Evolutionary conservation across 768 basidiomycete species (phyloP).

Genomic region (Phaeotremella fagi): DNA sequence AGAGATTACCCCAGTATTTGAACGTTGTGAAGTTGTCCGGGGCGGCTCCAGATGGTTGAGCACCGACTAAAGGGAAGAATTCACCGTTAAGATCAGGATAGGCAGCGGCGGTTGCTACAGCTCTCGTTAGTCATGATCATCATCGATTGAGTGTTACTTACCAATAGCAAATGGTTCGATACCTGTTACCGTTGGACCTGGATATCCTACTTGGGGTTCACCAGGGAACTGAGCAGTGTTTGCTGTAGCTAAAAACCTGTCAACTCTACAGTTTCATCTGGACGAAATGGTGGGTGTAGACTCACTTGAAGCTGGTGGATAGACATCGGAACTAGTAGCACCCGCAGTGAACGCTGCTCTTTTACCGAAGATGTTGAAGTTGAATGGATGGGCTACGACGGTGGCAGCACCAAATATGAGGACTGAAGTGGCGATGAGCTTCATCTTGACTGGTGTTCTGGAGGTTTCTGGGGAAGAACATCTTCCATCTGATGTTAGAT

Average conservation of each 20-base stretch:
- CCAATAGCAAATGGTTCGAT: conserved; percentile 41
- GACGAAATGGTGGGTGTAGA: neutral
- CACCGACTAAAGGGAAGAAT: conserved; percentile 35
- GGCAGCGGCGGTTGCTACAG: conserved; percentile 31
- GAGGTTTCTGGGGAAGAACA: too few species aligned
- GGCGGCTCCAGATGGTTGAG: conserved; percentile 6
- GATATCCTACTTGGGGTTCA: conserved; percentile 36
- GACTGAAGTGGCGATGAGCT: neutral
- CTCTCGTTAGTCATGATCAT: too few species aligned
- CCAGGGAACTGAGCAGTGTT: conserved; percentile 36
- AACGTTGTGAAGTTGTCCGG: conserved; percentile 22
- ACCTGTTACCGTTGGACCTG: conserved; percentile 35
- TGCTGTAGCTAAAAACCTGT: conserved; percentile 12
- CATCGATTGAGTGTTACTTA: too few species aligned
- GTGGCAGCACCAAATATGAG: neutral
- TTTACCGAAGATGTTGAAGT: neutral
- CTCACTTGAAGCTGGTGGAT: conserved; percentile 37
- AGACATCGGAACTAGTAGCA: conserved; percentile 30
- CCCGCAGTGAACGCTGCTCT: conserved; percentile 12
- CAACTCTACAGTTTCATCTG: neutral
- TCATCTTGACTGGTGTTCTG: neutral
- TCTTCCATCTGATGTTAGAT: too few species aligned
- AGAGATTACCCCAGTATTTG: conserved; percentile 46
- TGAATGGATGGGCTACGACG: neutral
- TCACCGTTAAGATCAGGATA: conserved; percentile 25